These are phyloP conservation scores for Chytriomyces sp. DNA, from an alignment of 192 early-diverging fungal genomes.

Conservation along the genomic window DNA sequence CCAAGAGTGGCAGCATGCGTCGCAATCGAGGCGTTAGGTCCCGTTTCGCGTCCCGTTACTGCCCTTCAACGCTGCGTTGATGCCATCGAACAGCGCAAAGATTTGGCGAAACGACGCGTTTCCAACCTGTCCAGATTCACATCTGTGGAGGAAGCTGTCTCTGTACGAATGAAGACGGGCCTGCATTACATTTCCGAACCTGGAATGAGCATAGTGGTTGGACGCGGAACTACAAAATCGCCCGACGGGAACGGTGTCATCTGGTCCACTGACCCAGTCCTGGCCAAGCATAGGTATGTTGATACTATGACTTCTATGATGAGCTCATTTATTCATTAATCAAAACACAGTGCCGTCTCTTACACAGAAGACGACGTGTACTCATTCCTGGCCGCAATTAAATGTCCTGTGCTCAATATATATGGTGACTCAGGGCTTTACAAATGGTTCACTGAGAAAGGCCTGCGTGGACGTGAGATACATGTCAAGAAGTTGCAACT, in stretches of 20 bases:
- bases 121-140: not conserved
- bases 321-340: too few species aligned
- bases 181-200: slow-evolving; percentile 30
- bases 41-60: slow-evolving; percentile 7
- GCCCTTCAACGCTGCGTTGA: not conserved
- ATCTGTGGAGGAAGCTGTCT: slow-evolving; percentile 22
- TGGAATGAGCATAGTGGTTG: slow-evolving; percentile 18
- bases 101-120: not conserved
- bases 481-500: slow-evolving; percentile 17
- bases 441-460: slow-evolving; percentile 12
- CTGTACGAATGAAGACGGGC: slow-evolving; percentile 10
- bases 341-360: not conserved
- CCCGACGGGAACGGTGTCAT: slow-evolving; percentile 2
- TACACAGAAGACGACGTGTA: slow-evolving; percentile 27
- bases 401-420: slow-evolving; percentile 33
- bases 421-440: slow-evolving; percentile 15
- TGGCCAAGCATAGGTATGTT: too few species aligned
- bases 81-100: not conserved
- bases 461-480: not conserved
- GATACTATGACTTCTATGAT: too few species aligned
- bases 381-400: slow-evolving; percentile 12
- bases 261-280: too few species aligned
- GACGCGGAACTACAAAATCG: slow-evolving; percentile 4
- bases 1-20: slow-evolving; percentile 10
- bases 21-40: slow-evolving; percentile 26